These are phyloP conservation scores for Phylloboletellus chloephorus DNA, from an alignment of 1,284 basidiomycete species.

Conservation along the genomic window DNA sequence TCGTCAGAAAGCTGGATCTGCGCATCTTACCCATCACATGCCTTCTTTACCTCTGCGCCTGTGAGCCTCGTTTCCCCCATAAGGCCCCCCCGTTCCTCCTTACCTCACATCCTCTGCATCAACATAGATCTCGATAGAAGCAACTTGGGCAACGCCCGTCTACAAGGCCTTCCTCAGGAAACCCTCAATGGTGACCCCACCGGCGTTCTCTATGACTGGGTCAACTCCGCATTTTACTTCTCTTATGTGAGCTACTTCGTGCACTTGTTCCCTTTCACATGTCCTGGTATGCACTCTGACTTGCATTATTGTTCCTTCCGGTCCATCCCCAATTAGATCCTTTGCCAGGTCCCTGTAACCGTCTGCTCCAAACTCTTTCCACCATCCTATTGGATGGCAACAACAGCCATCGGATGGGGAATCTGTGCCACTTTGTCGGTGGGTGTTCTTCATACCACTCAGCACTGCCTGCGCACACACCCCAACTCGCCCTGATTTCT, in stretches of 20 bases:
- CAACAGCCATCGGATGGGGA: conserved; percentile 66
- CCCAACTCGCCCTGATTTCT: neutral
- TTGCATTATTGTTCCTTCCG: neutral
- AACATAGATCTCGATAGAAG: conserved; percentile 60
- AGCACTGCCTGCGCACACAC: neutral
- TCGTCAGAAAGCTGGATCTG: conserved; percentile 62
- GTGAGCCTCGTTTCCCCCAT: conserved; percentile 35
- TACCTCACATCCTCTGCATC: neutral
- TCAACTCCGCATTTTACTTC: conserved; percentile 70
- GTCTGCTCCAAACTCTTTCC: conserved; percentile 61
- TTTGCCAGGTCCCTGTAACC: conserved; percentile 65
- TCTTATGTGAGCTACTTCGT: conserved; percentile 50
- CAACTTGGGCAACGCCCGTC: conserved; percentile 71
- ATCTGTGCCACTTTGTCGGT: conserved; percentile 65
- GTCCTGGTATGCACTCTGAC: neutral
- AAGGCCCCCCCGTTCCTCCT: neutral
- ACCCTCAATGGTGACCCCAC: conserved; percentile 60
- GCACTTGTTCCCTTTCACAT: neutral
- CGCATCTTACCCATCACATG: conserved; percentile 70
- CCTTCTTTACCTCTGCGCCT: conserved; percentile 69
- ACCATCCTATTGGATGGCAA: conserved; percentile 62
- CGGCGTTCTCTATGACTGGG: conserved; percentile 63
- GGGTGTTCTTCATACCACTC: conserved; percentile 10
- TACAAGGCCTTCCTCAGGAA: conserved; percentile 64
- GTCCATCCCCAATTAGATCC: conserved; percentile 41